Percentiles rank a stretch among this genome's conserved stretches.
These are phyloP conservation scores for Singerocomus rubriflavus DNA, from an alignment of 1,284 basidiomycete species.

Conservation along the genomic window DNA sequence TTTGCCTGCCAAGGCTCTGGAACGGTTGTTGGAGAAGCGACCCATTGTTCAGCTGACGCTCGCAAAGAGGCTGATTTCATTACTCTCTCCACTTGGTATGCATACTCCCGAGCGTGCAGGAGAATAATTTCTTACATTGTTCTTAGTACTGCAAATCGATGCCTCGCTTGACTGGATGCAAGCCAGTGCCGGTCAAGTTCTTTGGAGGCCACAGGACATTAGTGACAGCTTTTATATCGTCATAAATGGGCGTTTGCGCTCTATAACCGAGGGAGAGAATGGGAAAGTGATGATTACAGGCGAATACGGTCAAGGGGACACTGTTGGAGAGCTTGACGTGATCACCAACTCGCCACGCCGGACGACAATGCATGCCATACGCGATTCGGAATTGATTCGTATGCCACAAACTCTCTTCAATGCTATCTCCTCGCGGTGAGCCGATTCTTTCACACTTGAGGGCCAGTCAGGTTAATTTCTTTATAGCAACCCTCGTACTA, in stretches of 20 bases:
- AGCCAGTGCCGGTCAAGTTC: slow-evolving; percentile 88
- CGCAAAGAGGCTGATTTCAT: slow-evolving; percentile 92
- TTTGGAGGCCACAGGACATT: slow-evolving; percentile 88
- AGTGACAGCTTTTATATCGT: slow-evolving; percentile 98
- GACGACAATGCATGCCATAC: slow-evolving; percentile 95
- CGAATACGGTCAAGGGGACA: slow-evolving; percentile 93
- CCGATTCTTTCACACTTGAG: neutral
- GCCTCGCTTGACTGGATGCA: slow-evolving; percentile 98
- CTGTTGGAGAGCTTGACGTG: slow-evolving; percentile 91
- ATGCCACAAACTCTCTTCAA: slow-evolving; percentile 99
- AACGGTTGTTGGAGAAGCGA: slow-evolving; percentile 86
- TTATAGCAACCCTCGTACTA: slow-evolving; percentile 87
- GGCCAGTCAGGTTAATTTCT: slow-evolving; percentile 1
- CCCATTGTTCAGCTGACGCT: slow-evolving; percentile 95
- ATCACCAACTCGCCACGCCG: slow-evolving; percentile 89
- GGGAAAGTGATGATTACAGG: slow-evolving; percentile 80
- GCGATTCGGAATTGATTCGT: slow-evolving; percentile 95
- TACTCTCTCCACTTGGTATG: slow-evolving; percentile 87
- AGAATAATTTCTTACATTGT: slow-evolving; percentile 4
- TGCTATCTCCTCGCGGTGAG: slow-evolving; percentile 83
- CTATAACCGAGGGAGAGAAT: slow-evolving; percentile 68
- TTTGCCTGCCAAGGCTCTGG: slow-evolving; percentile 84
- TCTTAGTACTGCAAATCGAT: slow-evolving; percentile 90
- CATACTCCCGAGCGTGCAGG: neutral
- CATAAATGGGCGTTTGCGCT: slow-evolving; percentile 93